Conservation (phyloP, 2,329 filamentous ascomycete genomes). For the Blumeria graminis region DNA sequence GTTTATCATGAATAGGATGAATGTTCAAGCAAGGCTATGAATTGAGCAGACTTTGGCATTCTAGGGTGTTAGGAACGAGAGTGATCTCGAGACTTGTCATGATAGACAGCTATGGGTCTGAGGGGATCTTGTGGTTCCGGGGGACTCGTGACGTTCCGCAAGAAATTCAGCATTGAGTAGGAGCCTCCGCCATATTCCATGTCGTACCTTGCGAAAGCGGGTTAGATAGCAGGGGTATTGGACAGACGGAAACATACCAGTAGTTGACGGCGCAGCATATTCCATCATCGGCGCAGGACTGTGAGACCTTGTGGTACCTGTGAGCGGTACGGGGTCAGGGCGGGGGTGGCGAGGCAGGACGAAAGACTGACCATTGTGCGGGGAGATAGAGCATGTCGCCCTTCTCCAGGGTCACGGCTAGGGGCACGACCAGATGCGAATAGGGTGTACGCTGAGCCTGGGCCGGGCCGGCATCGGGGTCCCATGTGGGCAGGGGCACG, state of each 20-base stretch:
- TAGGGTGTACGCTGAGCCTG: conserved; percentile 25
- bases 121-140: no score
- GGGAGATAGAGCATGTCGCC: conserved; percentile 70
- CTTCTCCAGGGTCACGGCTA: conserved; percentile 42
- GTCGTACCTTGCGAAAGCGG: conserved; percentile 34
- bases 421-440: conserved; percentile 31
- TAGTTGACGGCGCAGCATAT: conserved; percentile 65
- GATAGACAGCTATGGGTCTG: no score
- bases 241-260: conserved; percentile 27
- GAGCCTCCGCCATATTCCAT: conserved; percentile 51
- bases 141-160: conserved; percentile 5
- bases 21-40: no score
- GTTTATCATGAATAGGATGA: no score
- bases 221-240: neutral
- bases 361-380: conserved; percentile 40
- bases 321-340: neutral
- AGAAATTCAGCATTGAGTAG: conserved; percentile 24
- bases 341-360: no score
- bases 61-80: no score
- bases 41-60: no score
- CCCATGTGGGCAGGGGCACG: conserved; percentile 51
- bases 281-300: conserved; percentile 41
- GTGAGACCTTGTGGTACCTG: conserved; percentile 59
- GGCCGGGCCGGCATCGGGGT: conserved; percentile 27
- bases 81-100: no score